A percentile compares a stretch with the other conserved stretches of the same genome.
Conservation (phyloP, 2,329 filamentous ascomycete genomes). For the Xylaria sp. region DNA sequence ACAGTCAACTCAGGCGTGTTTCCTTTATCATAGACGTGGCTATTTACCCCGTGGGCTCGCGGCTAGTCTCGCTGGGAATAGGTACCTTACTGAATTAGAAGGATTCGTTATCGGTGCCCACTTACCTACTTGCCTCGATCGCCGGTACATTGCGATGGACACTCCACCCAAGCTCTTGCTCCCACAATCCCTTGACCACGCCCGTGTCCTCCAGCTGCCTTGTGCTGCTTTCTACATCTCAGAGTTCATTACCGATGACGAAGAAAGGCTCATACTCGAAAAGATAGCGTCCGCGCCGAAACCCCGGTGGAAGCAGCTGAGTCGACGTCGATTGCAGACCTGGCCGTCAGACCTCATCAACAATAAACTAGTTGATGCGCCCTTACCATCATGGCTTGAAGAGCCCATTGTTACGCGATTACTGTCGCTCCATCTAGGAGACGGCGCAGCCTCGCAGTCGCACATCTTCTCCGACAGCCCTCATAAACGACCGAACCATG, state of each 20-base stretch:
- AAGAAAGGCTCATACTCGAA: slow-evolving; percentile 76
- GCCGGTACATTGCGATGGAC: slow-evolving; percentile 26
- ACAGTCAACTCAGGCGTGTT: background rate
- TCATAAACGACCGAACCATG: slow-evolving; percentile 85
- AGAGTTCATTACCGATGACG: slow-evolving; percentile 80
- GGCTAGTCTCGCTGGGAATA: background rate
- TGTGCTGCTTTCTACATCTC: slow-evolving; percentile 83
- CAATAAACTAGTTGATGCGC: slow-evolving; percentile 78
- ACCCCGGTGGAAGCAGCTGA: slow-evolving; percentile 85
- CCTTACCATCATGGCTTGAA: slow-evolving; percentile 80
- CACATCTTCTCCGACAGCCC: slow-evolving; percentile 72
- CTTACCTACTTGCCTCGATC: slow-evolving; percentile 11
- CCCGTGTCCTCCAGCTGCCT: slow-evolving; percentile 67
- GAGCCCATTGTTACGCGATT: slow-evolving; percentile 74
- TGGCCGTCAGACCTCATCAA: slow-evolving; percentile 86
- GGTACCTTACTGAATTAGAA: background rate
- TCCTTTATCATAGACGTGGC: background rate
- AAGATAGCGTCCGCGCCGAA: slow-evolving; percentile 75
- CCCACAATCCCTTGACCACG: slow-evolving; percentile 62
- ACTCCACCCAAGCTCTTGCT: slow-evolving; percentile 46
- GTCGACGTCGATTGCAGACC: slow-evolving; percentile 89
- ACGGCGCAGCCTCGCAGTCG: slow-evolving; percentile 38
- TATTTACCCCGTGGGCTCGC: background rate
- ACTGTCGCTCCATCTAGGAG: slow-evolving; percentile 59
- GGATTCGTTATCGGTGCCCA: background rate